phyloP scores from a whole-genome alignment of 1,284 basidiomycete species.

The Cryptococcus deneoformans region DNA sequence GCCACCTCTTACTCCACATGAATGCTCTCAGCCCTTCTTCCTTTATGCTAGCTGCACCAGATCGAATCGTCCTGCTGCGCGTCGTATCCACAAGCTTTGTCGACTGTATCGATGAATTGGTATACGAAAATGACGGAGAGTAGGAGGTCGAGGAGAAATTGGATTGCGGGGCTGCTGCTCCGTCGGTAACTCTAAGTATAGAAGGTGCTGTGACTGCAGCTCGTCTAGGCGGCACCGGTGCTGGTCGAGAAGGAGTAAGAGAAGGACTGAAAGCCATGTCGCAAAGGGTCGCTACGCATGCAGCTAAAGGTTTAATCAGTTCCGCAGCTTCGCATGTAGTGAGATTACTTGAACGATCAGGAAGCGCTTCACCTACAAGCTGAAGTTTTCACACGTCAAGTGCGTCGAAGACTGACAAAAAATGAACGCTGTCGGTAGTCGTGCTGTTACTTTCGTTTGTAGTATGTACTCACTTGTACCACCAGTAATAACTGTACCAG shows the following conservation, averaged over 20 bases:
- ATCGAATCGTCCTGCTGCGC: slow-evolving; percentile 28
- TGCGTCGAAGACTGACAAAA: no score
- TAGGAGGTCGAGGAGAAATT: slow-evolving; percentile 31
- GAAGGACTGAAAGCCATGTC: slow-evolving; percentile 30
- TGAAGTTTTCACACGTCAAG: no score
- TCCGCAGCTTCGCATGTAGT: no score
- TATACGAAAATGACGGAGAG: slow-evolving; percentile 31
- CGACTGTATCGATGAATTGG: slow-evolving; percentile 12
- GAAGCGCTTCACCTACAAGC: no score
- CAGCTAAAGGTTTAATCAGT: no score
- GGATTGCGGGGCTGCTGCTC: slow-evolving; percentile 3
- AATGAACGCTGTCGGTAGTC: no score
- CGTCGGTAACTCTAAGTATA: not conserved
- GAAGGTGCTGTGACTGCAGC: not conserved
- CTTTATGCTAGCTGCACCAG: slow-evolving; percentile 73
- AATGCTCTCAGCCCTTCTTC: slow-evolving; percentile 88
- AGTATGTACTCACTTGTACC: no score
- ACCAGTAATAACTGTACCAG: no score
- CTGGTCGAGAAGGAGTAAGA: slow-evolving; percentile 40
- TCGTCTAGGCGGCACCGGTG: slow-evolving; percentile 32
- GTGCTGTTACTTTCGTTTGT: no score
- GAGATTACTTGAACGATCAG: no score
- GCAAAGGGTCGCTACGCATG: not conserved
- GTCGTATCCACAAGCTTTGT: not conserved
- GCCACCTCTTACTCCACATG: slow-evolving; percentile 90